Percentiles rank a stretch among this genome's conserved stretches.
These are phyloP conservation scores for Diplodia scrobiculata DNA, from an alignment of 2,329 filamentous ascomycete genomes.

Conservation along the genomic window DNA sequence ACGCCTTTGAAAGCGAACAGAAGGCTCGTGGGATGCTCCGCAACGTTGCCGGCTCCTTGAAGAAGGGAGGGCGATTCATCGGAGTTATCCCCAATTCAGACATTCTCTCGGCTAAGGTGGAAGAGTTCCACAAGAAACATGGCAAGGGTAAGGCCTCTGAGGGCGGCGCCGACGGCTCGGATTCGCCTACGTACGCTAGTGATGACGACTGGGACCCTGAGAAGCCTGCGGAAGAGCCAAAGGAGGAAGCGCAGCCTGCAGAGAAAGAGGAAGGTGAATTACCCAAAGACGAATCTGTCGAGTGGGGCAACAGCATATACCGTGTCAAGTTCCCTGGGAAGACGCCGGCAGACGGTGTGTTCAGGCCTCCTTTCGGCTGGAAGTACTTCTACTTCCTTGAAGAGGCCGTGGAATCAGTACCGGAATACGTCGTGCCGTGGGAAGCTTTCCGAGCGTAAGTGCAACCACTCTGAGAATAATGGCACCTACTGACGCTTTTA, in stretches of 20 bases:
- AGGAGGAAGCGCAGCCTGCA: slow-evolving; percentile 36
- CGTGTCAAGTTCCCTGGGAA: slow-evolving; percentile 82
- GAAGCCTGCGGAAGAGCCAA: slow-evolving; percentile 45
- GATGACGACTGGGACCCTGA: slow-evolving; percentile 52
- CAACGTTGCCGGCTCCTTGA: slow-evolving; percentile 86
- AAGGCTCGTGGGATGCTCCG: slow-evolving; percentile 89
- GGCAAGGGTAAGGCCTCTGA: slow-evolving; percentile 42
- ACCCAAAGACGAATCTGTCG: slow-evolving; percentile 51
- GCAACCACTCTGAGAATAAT: background rate
- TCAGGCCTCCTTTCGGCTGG: slow-evolving; percentile 94
- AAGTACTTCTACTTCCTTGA: slow-evolving; percentile 96
- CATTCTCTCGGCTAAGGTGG: slow-evolving; percentile 77
- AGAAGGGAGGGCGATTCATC: slow-evolving; percentile 92
- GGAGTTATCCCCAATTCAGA: slow-evolving; percentile 98
- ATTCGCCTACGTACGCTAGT: slow-evolving; percentile 31
- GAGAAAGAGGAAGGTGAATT: slow-evolving; percentile 49
- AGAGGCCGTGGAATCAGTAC: slow-evolving; percentile 93
- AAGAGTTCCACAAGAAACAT: slow-evolving; percentile 66
- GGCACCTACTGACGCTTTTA: slow-evolving; percentile 31
- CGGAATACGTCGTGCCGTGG: slow-evolving; percentile 98
- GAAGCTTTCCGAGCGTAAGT: slow-evolving; percentile 81
- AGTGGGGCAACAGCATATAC: slow-evolving; percentile 95
- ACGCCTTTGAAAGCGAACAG: slow-evolving; percentile 89
- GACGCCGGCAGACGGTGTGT: slow-evolving; percentile 82
- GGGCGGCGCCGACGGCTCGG: slow-evolving; percentile 38